Evolutionary conservation across 129 eudicot genomes (phyloP).

Genomic region (Tanacetum coccineum): DNA sequence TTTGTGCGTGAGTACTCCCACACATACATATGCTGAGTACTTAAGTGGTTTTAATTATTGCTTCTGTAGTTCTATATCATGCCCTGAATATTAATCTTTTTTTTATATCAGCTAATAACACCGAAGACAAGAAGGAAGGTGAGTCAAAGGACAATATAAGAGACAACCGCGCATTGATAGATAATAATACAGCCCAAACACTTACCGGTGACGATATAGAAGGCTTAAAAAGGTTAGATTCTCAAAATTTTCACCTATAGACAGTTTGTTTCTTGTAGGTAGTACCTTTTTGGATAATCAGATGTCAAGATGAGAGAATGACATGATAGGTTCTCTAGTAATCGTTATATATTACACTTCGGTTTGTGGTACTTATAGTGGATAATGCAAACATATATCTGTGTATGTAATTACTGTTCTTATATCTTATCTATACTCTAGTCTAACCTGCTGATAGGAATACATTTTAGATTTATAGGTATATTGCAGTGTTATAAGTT

Average conservation of each 20-base stretch:
- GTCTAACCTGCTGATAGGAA: constrained; percentile 4
- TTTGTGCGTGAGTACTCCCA: too few relatives aligned
- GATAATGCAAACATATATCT: background rate
- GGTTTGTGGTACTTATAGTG: background rate
- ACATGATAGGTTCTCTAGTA: background rate
- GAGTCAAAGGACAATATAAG: constrained; percentile 45
- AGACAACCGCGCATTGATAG: constrained; percentile 82
- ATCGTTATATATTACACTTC: background rate
- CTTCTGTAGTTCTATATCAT: too few relatives aligned
- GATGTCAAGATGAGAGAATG: background rate
- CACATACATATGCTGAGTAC: too few relatives aligned
- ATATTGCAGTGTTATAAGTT: background rate
- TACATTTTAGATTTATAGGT: background rate
- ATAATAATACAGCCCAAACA: constrained; percentile 87
- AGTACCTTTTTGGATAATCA: background rate
- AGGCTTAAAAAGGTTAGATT: constrained; percentile 66
- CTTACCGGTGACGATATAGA: constrained; percentile 91
- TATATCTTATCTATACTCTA: background rate
- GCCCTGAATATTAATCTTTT: background rate
- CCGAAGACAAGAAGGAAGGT: constrained; percentile 43
- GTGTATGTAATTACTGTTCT: background rate
- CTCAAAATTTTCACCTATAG: background rate
- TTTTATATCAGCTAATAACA: constrained; percentile 34
- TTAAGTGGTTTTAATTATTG: too few relatives aligned
- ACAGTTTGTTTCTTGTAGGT: background rate